Base-by-base conservation (phyloP, 306 rosid species). In the Fragaria vesca region DNA sequence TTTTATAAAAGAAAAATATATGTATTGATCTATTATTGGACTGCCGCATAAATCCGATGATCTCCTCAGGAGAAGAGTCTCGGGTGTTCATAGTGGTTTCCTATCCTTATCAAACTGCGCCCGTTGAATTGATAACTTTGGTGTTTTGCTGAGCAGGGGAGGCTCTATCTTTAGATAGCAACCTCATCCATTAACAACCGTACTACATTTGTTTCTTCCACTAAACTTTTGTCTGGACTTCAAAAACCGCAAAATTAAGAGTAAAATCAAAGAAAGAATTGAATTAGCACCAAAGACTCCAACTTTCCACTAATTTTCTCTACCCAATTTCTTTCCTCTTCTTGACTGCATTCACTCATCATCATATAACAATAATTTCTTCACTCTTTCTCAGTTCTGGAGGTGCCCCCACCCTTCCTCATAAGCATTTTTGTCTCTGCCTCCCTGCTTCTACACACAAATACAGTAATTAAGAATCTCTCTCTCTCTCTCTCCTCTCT, bases 341-440 rank as follows among this genome's bases (percentile, higher is more conserved):
- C 61, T 60, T 11, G 62, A 2, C 28, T 34, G 48, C 10, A 11
- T 42, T 1, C 71, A 45, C 48, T 26, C 47, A 50, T 2, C 62
- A 20, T 55, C 78, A 15, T 74, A 28, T 8, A 21, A 43, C 78
- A 74, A 60, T 43, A 58, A 21, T 74, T 69, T 7, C 52, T 40
- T 12, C 15, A 6, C 21, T 36, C 34, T 9, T 2, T 58, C 45
- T 16, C 50, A 30, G 8, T 18, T 61, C 17, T 75, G 47, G 60
- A 28, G 78, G 78, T 16, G 20, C 10, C 43, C 9, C 34, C 34
- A 18, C 60, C 55, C 1, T 17, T 45, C 30, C 30, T 45, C 60
- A 12, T 45, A 45, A 74, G 58, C 57, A 61, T 30, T 74, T 28
- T 75, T 75, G 78, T 74, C 78, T 42, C 20, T 74, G 51, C 51